Percentiles rank a stretch among this genome's conserved stretches.
Conservation (phyloP, 305 asterid species). For the Fraxinus nigra region DNA sequence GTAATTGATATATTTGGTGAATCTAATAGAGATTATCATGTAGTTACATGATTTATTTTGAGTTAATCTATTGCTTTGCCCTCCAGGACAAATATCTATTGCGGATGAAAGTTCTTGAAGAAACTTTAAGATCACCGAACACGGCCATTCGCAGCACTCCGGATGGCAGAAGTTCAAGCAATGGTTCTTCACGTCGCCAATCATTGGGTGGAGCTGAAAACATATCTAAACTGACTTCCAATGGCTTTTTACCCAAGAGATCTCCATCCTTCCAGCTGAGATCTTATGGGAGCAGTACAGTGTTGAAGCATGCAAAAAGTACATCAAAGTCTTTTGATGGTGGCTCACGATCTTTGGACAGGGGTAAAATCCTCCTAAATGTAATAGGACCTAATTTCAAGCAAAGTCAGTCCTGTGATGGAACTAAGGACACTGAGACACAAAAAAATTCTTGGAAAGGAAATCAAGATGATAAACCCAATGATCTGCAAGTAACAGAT, state of each 20-base stretch:
- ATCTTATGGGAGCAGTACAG: conserved; percentile 83
- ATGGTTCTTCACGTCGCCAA: conserved; percentile 87
- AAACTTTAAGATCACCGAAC: conserved; percentile 81
- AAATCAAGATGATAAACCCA: conserved; percentile 64
- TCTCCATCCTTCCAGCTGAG: conserved; percentile 92
- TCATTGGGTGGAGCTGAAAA: conserved; percentile 94
- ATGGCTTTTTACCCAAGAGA: conserved; percentile 89
- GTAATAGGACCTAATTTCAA: conserved; percentile 89
- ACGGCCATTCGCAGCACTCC: conserved; percentile 52
- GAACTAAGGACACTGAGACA: conserved; percentile 71
- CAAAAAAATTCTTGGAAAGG: conserved; percentile 72
- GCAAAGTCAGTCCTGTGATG: conserved; percentile 91
- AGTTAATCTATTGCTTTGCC: conserved; percentile 15
- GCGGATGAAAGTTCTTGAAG: conserved; percentile 86
- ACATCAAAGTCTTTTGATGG: conserved; percentile 98
- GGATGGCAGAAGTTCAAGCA: conserved; percentile 73
- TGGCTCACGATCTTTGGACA: conserved; percentile 81
- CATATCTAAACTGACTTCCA: conserved; percentile 71
- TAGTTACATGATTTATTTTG: neutral
- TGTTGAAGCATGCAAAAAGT: conserved; percentile 94
- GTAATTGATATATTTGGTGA: conserved; percentile 40
- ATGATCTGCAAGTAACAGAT: conserved; percentile 54
- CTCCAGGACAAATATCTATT: conserved; percentile 84
- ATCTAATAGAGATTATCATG: neutral
- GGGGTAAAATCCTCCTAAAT: conserved; percentile 82